phyloP scores from a whole-genome alignment of 345 rosid species.

The Citrus australasica region DNA sequence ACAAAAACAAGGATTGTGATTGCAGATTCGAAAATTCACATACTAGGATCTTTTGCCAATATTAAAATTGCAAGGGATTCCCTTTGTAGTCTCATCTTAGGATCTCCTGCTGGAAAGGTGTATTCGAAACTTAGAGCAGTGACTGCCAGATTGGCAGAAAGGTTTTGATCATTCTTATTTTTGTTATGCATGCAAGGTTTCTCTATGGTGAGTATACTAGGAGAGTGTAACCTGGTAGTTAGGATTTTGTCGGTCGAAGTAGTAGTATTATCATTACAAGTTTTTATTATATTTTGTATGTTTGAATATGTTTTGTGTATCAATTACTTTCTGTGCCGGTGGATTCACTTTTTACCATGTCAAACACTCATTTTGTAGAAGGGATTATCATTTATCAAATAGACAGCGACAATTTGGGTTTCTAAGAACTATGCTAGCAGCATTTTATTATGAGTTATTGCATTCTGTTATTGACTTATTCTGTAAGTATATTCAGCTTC shows the following conservation, averaged over 20 bases:
- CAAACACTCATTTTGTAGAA: not conserved
- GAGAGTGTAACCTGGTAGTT: not conserved
- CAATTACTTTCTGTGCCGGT: not conserved
- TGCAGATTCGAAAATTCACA: conserved; percentile 80
- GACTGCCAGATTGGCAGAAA: conserved; percentile 36
- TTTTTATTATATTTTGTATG: not conserved
- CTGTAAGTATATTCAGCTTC: fast-evolving
- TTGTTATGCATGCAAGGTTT: not conserved
- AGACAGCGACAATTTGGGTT: not conserved
- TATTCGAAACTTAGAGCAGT: conserved; percentile 46
- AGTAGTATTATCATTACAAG: not conserved
- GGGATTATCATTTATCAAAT: not conserved
- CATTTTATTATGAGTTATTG: not conserved
- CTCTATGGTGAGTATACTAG: not conserved
- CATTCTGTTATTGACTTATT: not conserved
- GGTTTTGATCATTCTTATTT: conserved; percentile 26
- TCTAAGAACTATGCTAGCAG: not conserved
- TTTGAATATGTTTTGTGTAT: not conserved
- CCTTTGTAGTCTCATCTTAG: conserved; percentile 81
- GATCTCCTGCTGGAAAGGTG: conserved; percentile 80
- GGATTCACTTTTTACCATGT: not conserved
- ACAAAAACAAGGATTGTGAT: conserved; percentile 85
- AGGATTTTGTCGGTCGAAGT: not conserved
- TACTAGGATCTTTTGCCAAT: conserved; percentile 73
- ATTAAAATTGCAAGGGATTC: conserved; percentile 82